Evolutionary conservation across 352 stramenopile genomes (phyloP).

Genomic region (Pythium grandisporangium): DNA sequence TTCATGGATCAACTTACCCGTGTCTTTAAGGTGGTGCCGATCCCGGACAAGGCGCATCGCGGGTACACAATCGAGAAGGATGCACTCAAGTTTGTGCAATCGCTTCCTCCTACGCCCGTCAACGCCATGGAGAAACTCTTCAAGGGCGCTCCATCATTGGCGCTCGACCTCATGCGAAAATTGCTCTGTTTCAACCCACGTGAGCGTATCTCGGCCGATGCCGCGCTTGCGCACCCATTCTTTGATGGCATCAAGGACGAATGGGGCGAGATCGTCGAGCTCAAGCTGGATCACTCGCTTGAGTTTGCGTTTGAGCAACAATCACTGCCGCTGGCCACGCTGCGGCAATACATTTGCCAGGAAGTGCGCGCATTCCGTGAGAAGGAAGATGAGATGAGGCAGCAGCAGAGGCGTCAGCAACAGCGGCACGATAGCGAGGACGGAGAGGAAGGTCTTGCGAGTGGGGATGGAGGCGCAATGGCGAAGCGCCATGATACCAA

Average conservation of each 20-base stretch:
- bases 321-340: constrained; percentile 51
- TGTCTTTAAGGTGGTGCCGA: constrained; percentile 67
- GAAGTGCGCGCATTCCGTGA: constrained; percentile 59
- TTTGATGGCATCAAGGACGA: constrained; percentile 86
- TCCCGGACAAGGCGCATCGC: constrained; percentile 49
- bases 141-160: constrained; percentile 27
- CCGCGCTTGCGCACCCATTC: constrained; percentile 84
- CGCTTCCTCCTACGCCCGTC: constrained; percentile 33
- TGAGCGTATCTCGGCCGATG: constrained; percentile 84
- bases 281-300: constrained; percentile 63
- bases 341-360: constrained; percentile 74
- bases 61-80: constrained; percentile 78
- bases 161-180: constrained; percentile 73
- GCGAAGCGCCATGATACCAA: too few relatives aligned
- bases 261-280: constrained; percentile 57
- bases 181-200: constrained; percentile 90
- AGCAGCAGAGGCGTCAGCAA: constrained; percentile 6
- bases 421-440: background rate
- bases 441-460: background rate
- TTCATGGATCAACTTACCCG: constrained; percentile 84
- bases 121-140: constrained; percentile 54
- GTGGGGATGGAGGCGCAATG: background rate
- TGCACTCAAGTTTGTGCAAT: constrained; percentile 78
- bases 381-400: constrained; percentile 21
- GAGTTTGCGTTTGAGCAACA: constrained; percentile 80